Evolutionary conservation across 208 protist species (phyloP).

Genomic region (Entamoeba moshkovskii): DNA sequence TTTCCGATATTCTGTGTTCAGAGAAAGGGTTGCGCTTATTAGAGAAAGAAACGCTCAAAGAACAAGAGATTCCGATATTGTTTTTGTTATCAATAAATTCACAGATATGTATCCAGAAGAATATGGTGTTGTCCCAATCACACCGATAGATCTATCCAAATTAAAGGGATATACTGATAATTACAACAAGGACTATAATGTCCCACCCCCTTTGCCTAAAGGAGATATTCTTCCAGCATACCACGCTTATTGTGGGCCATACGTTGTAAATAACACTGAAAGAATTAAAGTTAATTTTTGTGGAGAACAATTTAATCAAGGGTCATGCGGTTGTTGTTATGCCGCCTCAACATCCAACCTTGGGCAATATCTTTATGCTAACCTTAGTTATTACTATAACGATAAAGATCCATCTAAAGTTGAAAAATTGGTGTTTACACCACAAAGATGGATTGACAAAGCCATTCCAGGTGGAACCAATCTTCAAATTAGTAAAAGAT

Average conservation of each 20-base stretch:
- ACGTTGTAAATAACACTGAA: not conserved
- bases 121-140: not conserved
- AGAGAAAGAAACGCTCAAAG: not conserved
- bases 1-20: not conserved
- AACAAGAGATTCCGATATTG: not conserved
- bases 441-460: not conserved
- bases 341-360: not conserved
- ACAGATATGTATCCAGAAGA: not conserved
- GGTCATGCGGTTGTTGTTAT: not conserved
- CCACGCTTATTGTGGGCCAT: not conserved
- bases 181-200: no score
- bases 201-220: not conserved
- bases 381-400: not conserved
- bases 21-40: not conserved
- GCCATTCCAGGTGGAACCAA: not conserved
- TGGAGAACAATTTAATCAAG: not conserved
- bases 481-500: not conserved
- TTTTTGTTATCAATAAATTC: not conserved
- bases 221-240: not conserved
- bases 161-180: no score
- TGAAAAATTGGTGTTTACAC: not conserved
- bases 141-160: no score
- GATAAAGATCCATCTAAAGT: not conserved
- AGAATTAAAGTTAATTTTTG: not conserved
- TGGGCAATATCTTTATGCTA: not conserved